Base-by-base conservation (phyloP, 257 asterid genomes). In the Gentiana dahurica region DNA sequence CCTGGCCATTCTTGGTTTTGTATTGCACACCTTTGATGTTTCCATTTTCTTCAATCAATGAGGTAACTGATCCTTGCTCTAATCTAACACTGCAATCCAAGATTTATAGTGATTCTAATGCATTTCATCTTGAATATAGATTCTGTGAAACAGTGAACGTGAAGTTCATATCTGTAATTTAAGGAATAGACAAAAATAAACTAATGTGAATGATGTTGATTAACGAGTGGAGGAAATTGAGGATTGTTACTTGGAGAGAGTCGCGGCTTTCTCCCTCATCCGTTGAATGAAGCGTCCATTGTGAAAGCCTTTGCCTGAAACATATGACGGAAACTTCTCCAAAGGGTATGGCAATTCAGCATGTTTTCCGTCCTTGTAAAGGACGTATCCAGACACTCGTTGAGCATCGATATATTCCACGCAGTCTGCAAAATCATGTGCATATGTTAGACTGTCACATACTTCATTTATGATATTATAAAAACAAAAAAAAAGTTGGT, bases 301-400 rank as follows among this genome's bases (percentile, higher is more conserved):
- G 65, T 85, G 94, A 65, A 89, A 89, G 77, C 89, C 71, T 63
- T 92, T 80, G 36, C 95, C 97, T 0, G 95, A 70, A 43, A 85
- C 76, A 66, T 85, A 85, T 0, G 94, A 59, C 24, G 71, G 71
- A 55, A 73, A 85, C 10, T 83, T 69, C 73, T 88, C 94, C 57
- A 85, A 56, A 45, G 95, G 97, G 77, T 88, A 85, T 60, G 95
- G 65, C 51, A 82, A 57, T 72, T 57, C 75, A 3, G 85, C 49
- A 43, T 65, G 57, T 60, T 70, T 83, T 36, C 97, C 97, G 52
- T 79, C 94, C 73, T 79, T 85, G 75, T 72, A 82, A 56, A 88
- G 86, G 57, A 90, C 89, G 57, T 82, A 79, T 8, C 97, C 97
- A 12, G 65, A 79, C 10, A 85, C 79, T 67, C 59, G 66, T 60